Base-by-base conservation (phyloP, 495 filamentous ascomycete species). In the Rhypophila decipiens region DNA sequence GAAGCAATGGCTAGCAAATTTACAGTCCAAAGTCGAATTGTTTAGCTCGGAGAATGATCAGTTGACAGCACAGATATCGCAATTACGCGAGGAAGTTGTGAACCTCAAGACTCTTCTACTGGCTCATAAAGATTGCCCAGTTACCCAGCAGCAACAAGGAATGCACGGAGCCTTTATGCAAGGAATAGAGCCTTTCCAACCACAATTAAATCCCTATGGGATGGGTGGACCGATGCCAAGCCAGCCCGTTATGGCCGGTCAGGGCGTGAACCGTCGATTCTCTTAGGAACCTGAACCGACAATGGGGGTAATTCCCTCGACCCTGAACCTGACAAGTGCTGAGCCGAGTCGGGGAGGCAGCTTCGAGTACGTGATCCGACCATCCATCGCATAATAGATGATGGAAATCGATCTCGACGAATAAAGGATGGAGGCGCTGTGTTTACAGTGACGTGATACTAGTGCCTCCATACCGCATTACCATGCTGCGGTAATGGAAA, bases 1-100 rank as follows among this genome's bases (percentile, higher is more conserved):
- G 75, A 98, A 98, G 73, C 93, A 97, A 63, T 98, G 93, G 93
- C 80, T 98, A 37, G 86, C 87, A 13, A 98, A 95, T 60, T 77
- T 98, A 2, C 93, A 98, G 66, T 79, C 78, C 19, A 98, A 98
- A 65, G 93, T 97, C 23, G 93, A 98, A 60, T 69, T 95, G 36
- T 97, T 86, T 59, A 87, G 81, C 33, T 81, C 74, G 3, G 93
- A 98, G 70, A 97, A 97, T 55, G 93, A 98, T 56, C 80, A 79
- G 4, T 77, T 98, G 41, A 87, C 84, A 17, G 75, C 81, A 5
- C 88, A 90, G 39, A 90, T 97, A 44, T 79, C 85, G 21, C 76
- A 83, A 49, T 71, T 98, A 1, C 81, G 91, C 29, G 93, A 97
- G 63, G 93, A 98, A 44, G 86, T 98, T 43, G 89, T 97, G 53